These are phyloP conservation scores for Micromonas pusilla DNA, from an alignment of 139 green algal genomes.

Conservation along the genomic window DNA sequence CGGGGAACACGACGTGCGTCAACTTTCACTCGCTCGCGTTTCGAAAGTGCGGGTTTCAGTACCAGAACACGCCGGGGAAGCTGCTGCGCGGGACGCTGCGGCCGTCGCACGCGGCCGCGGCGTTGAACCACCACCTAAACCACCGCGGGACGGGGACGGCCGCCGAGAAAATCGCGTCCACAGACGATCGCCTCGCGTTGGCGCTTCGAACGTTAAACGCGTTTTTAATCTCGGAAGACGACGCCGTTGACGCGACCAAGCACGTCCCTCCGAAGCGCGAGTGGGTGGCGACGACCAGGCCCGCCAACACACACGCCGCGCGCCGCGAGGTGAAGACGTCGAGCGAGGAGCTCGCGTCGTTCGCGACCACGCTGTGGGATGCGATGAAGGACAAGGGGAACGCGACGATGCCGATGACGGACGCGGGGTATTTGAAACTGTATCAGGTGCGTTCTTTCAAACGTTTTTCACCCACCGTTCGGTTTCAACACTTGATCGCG, in stretches of 20 bases:
- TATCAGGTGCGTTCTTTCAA: constrained; percentile 19
- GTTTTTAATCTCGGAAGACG: neutral
- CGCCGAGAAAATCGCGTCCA: neutral
- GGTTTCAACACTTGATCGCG: too few species aligned
- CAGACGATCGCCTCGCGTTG: neutral
- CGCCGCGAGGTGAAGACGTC: neutral
- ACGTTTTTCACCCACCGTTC: too few species aligned
- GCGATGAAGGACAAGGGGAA: neutral
- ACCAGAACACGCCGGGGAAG: neutral
- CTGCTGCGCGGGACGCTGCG: neutral
- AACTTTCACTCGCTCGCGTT: constrained; percentile 8
- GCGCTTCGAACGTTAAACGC: neutral
- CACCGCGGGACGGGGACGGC: too few species aligned
- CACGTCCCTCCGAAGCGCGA: too few species aligned
- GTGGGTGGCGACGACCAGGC: too few species aligned
- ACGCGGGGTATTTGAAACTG: constrained; percentile 22
- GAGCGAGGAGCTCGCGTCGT: neutral
- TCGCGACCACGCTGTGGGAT: neutral
- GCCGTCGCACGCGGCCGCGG: neutral
- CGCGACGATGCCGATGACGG: neutral
- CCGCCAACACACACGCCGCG: too few species aligned
- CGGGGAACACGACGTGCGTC: neutral
- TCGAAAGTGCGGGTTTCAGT: neutral
- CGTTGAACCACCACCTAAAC: too few species aligned
- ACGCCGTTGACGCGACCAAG: neutral